These are phyloP conservation scores for Neurospora sp. DNA, from an alignment of 495 filamentous ascomycete species.

Conservation along the genomic window DNA sequence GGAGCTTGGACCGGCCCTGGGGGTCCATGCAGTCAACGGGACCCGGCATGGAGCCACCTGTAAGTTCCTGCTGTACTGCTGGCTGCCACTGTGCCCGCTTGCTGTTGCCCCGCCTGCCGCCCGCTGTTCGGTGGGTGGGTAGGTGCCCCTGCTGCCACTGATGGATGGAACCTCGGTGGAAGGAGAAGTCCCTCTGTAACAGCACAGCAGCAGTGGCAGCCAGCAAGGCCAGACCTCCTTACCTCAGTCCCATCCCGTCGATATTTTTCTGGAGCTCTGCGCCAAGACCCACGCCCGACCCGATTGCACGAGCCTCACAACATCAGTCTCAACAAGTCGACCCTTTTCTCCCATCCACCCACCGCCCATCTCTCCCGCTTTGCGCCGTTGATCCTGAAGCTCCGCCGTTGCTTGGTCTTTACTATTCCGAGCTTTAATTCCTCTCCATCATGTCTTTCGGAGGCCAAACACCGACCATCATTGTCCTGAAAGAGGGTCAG, in stretches of 20 bases:
- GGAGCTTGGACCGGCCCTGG: not conserved
- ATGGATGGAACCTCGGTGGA: not conserved
- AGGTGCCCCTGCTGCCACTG: not conserved
- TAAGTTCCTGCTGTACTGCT: not conserved
- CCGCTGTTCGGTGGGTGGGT: not conserved
- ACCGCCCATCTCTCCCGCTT: conserved; percentile 1
- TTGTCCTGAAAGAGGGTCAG: conserved; percentile 94
- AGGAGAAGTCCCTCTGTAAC: not conserved
- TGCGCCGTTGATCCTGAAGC: conserved; percentile 4
- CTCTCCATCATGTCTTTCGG: conserved; percentile 73
- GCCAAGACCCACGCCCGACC: not conserved
- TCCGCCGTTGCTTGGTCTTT: conserved; percentile 5
- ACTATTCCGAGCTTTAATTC: not conserved
- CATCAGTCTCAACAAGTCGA: not conserved
- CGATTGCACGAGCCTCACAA: not conserved
- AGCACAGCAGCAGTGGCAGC: not conserved
- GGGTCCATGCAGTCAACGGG: not conserved
- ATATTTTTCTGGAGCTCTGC: not conserved
- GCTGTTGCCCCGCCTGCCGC: not conserved
- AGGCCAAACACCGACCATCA: conserved; percentile 96
- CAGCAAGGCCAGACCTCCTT: not conserved
- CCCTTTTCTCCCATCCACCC: conserved; percentile 1
- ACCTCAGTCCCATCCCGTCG: not conserved
- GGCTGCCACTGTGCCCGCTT: not conserved
- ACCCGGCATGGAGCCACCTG: not conserved